Conservation (phyloP, 768 basidiomycete genomes). For the Amanita muscaria region DNA sequence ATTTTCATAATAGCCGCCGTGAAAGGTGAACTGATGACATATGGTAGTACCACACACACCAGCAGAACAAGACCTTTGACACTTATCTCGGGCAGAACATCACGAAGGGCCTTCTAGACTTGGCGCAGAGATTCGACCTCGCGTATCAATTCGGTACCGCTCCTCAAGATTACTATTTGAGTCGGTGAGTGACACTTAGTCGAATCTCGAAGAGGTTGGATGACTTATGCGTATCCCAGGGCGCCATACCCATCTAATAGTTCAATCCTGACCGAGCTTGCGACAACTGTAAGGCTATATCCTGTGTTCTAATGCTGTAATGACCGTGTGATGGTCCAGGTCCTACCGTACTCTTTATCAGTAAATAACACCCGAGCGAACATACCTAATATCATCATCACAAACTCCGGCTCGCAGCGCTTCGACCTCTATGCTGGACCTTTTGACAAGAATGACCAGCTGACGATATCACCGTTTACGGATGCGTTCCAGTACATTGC, state of each 20-base stretch:
- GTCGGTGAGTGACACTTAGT: constrained; percentile 32
- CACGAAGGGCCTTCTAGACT: constrained; percentile 42
- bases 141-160: constrained; percentile 57
- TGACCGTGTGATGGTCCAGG: constrained; percentile 21
- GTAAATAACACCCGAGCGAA: constrained; percentile 55
- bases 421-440: constrained; percentile 60
- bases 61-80: constrained; percentile 46
- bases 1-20: not conserved
- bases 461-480: constrained; percentile 63
- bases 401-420: constrained; percentile 55
- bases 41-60: constrained; percentile 55
- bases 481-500: constrained; percentile 59
- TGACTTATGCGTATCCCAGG: constrained; percentile 32
- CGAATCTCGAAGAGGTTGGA: not conserved
- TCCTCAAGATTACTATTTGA: constrained; percentile 67
- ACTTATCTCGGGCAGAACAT: constrained; percentile 46
- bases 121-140: constrained; percentile 56
- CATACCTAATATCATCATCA: constrained; percentile 56
- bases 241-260: constrained; percentile 53
- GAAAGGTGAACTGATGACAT: not conserved
- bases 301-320: not conserved
- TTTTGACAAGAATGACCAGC: constrained; percentile 76
- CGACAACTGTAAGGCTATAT: constrained; percentile 29
- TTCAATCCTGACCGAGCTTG: constrained; percentile 53
- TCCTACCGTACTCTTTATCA: constrained; percentile 44